Evolutionary conservation across 306 rosid genomes (phyloP).

Genomic region (Lotus japonicus): DNA sequence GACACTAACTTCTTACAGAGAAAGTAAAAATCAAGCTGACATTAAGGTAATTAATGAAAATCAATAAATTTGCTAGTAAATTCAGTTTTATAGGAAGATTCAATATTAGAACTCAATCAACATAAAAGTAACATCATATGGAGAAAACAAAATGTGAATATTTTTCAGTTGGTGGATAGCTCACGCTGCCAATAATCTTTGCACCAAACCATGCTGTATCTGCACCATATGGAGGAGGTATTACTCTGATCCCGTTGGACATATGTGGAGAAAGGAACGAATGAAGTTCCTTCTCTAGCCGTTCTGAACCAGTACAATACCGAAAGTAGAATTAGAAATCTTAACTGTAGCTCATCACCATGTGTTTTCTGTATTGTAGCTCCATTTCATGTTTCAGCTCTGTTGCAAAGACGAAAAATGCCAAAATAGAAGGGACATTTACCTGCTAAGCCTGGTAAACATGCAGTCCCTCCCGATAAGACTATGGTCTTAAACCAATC

Average conservation of each 20-base stretch:
- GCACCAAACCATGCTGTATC: conserved; percentile 92
- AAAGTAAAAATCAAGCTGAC: not conserved
- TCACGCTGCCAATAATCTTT: conserved; percentile 73
- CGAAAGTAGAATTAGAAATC: not conserved
- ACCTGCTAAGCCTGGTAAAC: conserved; percentile 95
- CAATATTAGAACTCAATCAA: not conserved
- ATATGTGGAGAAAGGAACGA: conserved; percentile 49
- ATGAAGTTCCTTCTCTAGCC: conserved; percentile 66
- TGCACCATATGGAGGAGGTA: conserved; percentile 78
- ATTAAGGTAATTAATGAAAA: not conserved
- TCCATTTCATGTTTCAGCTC: conserved; percentile 8
- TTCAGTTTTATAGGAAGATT: not conserved
- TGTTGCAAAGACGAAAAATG: not conserved
- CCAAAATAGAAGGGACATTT: not conserved
- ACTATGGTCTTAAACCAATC: conserved; percentile 80
- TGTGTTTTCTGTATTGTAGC: not conserved
- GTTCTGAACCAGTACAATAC: conserved; percentile 39
- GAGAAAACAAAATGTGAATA: not conserved
- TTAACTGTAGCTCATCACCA: no score
- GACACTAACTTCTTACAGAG: no score
- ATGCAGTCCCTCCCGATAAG: conserved; percentile 78
- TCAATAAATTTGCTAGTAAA: not conserved
- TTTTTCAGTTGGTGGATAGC: conserved; percentile 15
- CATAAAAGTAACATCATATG: not conserved
- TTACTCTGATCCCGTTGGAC: conserved; percentile 49